Percentiles rank a stretch among this genome's conserved stretches.
These are phyloP conservation scores for Davidsoniella neocaledoniae DNA, from an alignment of 2,329 filamentous ascomycete species.

Conservation along the genomic window DNA sequence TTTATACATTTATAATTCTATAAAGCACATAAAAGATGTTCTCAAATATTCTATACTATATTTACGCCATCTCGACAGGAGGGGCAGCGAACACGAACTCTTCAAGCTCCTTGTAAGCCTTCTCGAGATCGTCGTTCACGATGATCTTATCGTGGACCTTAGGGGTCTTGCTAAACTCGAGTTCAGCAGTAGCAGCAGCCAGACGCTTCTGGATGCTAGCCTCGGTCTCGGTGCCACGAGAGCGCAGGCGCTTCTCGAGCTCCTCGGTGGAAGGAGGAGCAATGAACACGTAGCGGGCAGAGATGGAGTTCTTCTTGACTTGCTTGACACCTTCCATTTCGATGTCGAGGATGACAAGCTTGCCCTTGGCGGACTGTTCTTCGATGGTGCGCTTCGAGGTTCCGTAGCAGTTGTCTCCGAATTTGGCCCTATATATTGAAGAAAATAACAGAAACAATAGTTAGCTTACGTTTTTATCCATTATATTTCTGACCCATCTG, in stretches of 20 bases:
- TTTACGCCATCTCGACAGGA: slow-evolving; percentile 1
- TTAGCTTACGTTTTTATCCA: slow-evolving; percentile 14
- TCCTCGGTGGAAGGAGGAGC: slow-evolving; percentile 59
- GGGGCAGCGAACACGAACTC: slow-evolving; percentile 27
- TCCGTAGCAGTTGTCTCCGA: slow-evolving; percentile 75
- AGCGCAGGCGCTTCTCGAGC: slow-evolving; percentile 57
- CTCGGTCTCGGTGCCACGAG: slow-evolving; percentile 63
- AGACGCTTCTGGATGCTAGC: slow-evolving; percentile 53
- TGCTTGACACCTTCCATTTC: slow-evolving; percentile 98
- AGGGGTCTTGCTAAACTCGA: slow-evolving; percentile 52
- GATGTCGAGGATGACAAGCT: slow-evolving; percentile 76
- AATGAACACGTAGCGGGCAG: slow-evolving; percentile 71
- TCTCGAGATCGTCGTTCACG: slow-evolving; percentile 28
- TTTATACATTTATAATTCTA: neutral
- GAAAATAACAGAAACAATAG: neutral
- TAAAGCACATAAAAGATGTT: neutral
- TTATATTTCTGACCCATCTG: neutral
- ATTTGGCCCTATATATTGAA: slow-evolving; percentile 42
- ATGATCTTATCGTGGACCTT: slow-evolving; percentile 31
- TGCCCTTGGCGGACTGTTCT: slow-evolving; percentile 52
- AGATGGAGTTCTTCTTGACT: slow-evolving; percentile 58
- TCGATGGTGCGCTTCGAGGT: slow-evolving; percentile 67
- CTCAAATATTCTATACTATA: neutral
- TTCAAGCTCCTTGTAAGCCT: slow-evolving; percentile 36
- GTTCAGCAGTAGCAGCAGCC: slow-evolving; percentile 53